Evolutionary conservation across 495 filamentous ascomycete genomes (phyloP).

Genomic region (Podospora pseudocomata): DNA sequence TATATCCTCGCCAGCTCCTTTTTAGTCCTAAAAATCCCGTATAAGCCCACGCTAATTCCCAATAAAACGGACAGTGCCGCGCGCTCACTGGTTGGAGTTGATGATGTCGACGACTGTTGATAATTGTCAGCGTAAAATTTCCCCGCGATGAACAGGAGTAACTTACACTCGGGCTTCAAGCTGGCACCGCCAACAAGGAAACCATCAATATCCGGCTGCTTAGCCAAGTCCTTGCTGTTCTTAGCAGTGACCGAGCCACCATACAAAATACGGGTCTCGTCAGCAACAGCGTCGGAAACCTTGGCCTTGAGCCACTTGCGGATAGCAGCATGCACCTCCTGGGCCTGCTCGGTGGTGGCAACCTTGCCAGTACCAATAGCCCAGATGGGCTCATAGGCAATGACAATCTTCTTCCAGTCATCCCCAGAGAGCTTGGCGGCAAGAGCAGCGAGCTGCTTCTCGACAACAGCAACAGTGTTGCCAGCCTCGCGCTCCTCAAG

Average conservation of each 20-base stretch:
- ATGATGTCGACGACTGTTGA: conserved; percentile 56
- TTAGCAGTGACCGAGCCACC: conserved; percentile 95
- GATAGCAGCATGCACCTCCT: conserved; percentile 92
- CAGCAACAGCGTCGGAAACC: conserved; percentile 65
- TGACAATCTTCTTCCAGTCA: conserved; percentile 90
- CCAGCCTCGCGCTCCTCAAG: conserved; percentile 85
- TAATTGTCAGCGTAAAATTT: too few relatives aligned
- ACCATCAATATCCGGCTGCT: conserved; percentile 91
- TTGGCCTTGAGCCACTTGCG: conserved; percentile 78
- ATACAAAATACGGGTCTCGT: conserved; percentile 86
- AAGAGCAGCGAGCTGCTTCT: conserved; percentile 68
- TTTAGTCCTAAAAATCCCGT: conserved; percentile 5
- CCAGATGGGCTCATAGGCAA: conserved; percentile 99
- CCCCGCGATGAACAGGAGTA: too few relatives aligned
- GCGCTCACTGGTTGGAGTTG: conserved; percentile 49
- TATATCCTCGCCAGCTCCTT: conserved; percentile 17
- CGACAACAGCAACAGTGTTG: conserved; percentile 88
- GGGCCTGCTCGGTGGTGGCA: conserved; percentile 86
- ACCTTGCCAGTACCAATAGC: conserved; percentile 98
- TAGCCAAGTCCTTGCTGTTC: conserved; percentile 91
- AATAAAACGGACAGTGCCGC: not conserved
- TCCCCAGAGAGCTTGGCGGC: conserved; percentile 58
- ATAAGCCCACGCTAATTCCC: conserved; percentile 7
- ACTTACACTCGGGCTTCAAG: conserved; percentile 96
- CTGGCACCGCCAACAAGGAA: conserved; percentile 98